phyloP scores from a whole-genome alignment of 2,329 filamentous ascomycete genomes.

The Ophiocordyceps camponoti-rufipedis region DNA sequence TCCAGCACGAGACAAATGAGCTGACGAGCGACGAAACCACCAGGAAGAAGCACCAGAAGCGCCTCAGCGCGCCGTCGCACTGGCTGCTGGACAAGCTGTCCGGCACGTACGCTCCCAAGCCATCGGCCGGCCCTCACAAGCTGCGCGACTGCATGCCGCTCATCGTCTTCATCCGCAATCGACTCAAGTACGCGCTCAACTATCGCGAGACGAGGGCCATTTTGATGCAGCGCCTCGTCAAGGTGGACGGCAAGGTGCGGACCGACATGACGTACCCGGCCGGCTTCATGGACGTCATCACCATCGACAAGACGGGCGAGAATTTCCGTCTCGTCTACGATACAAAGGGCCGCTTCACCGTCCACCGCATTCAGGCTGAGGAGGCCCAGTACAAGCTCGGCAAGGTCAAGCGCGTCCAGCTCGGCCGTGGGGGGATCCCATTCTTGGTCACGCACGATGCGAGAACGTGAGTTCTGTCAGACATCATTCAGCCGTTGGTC shows the following conservation, averaged over 20 bases:
- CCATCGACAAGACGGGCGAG: conserved; percentile 99
- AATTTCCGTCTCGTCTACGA: conserved; percentile 99
- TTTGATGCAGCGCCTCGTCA: conserved; percentile 98
- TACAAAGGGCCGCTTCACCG: conserved; percentile 99
- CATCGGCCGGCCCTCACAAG: conserved; percentile 90
- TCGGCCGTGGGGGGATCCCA: conserved; percentile 99
- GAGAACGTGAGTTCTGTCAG: conserved; percentile 96
- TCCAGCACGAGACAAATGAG: neutral
- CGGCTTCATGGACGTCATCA: conserved; percentile 99
- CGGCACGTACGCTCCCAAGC: conserved; percentile 59
- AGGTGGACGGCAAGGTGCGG: conserved; percentile 99
- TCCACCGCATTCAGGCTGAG: conserved; percentile 97
- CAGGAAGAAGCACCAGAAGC: conserved; percentile 99
- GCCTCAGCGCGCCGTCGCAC: conserved; percentile 95
- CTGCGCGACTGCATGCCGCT: conserved; percentile 96
- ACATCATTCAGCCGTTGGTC: conserved; percentile 99
- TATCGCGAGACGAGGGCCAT: conserved; percentile 93
- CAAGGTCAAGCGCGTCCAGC: conserved; percentile 99
- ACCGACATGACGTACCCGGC: conserved; percentile 95
- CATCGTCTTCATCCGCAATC: conserved; percentile 93
- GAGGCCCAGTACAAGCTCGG: conserved; percentile 99
- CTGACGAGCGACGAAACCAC: neutral
- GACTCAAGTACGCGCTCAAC: conserved; percentile 99
- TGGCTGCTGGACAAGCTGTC: conserved; percentile 99
- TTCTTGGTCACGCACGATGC: conserved; percentile 99